phyloP scores from a whole-genome alignment of 2,329 filamentous ascomycete species.

The Arthrinium phaeospermum region DNA sequence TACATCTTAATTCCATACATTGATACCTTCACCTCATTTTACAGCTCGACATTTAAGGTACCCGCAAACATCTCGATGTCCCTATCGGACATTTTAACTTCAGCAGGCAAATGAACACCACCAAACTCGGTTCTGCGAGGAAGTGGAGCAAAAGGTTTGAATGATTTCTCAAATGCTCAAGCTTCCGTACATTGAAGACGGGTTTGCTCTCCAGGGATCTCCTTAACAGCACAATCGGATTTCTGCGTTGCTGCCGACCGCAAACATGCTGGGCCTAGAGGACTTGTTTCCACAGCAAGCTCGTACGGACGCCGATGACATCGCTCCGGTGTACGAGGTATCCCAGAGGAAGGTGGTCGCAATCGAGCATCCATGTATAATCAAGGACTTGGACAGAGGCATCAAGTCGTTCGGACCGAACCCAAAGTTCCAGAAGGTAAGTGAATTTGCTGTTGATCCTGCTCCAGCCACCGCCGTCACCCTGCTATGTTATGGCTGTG shows the following conservation, averaged over 20 bases:
- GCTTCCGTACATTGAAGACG: not conserved
- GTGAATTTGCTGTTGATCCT: conserved; percentile 18
- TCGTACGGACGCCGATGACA: conserved; percentile 21
- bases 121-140: not conserved
- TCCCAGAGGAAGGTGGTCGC: conserved; percentile 38
- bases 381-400: conserved; percentile 48
- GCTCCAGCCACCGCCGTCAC: not conserved
- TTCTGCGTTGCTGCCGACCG: not conserved
- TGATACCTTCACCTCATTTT: not conserved
- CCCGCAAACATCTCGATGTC: not conserved
- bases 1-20: too few relatives aligned
- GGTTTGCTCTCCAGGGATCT: not conserved
- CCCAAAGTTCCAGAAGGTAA: conserved; percentile 45
- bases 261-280: conserved; percentile 24
- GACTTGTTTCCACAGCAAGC: conserved; percentile 22
- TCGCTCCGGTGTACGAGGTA: conserved; percentile 23
- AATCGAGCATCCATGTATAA: conserved; percentile 50
- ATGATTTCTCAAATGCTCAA: not conserved
- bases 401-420: conserved; percentile 47
- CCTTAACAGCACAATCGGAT: not conserved
- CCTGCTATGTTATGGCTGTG: not conserved
- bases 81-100: not conserved
- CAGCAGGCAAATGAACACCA: not conserved
- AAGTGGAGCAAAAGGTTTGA: not conserved
- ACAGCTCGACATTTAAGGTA: not conserved